A percentile compares a stretch with the other conserved stretches of the same genome.
Evolutionary conservation across 495 filamentous ascomycete species (phyloP).

Genomic region (Corynascus novoguineensis): DNA sequence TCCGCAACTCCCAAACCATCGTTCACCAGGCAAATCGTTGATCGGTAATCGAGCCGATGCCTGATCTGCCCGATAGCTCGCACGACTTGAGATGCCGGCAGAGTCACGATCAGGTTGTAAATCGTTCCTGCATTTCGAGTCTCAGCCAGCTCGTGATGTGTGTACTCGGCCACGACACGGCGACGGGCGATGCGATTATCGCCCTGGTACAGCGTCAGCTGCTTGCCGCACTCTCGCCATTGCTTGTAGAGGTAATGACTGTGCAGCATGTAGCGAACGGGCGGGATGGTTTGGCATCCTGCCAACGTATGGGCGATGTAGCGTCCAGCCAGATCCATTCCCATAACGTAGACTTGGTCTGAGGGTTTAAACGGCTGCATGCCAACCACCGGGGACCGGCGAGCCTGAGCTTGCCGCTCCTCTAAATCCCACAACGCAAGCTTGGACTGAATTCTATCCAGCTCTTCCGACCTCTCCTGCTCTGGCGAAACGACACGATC

Average conservation of each 20-base stretch:
- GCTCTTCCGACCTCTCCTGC: background rate
- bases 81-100: slow-evolving; percentile 52
- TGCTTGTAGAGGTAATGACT: slow-evolving; percentile 2
- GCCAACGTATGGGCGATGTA: slow-evolving; percentile 48
- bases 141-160: slow-evolving; percentile 6
- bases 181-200: slow-evolving; percentile 8
- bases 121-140: slow-evolving; percentile 49
- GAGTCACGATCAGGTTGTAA: slow-evolving; percentile 69
- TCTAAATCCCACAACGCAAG: slow-evolving; percentile 12
- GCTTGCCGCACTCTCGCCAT: slow-evolving; percentile 25
- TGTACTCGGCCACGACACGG: slow-evolving; percentile 20
- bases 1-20: slow-evolving; percentile 80
- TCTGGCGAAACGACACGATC: background rate
- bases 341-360: slow-evolving; percentile 49
- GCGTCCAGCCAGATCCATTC: slow-evolving; percentile 43
- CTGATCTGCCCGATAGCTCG: slow-evolving; percentile 52
- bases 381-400: background rate
- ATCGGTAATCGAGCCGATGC: slow-evolving; percentile 61
- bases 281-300: slow-evolving; percentile 25
- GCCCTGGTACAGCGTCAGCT: slow-evolving; percentile 22
- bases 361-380: slow-evolving; percentile 14
- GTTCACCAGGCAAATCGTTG: slow-evolving; percentile 75
- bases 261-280: slow-evolving; percentile 29
- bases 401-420: background rate
- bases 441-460: slow-evolving; percentile 7